A percentile compares a stretch with the other conserved stretches of the same genome.
Evolutionary conservation across 495 filamentous ascomycete species (phyloP).

Genomic region (Viridothelium virens): DNA sequence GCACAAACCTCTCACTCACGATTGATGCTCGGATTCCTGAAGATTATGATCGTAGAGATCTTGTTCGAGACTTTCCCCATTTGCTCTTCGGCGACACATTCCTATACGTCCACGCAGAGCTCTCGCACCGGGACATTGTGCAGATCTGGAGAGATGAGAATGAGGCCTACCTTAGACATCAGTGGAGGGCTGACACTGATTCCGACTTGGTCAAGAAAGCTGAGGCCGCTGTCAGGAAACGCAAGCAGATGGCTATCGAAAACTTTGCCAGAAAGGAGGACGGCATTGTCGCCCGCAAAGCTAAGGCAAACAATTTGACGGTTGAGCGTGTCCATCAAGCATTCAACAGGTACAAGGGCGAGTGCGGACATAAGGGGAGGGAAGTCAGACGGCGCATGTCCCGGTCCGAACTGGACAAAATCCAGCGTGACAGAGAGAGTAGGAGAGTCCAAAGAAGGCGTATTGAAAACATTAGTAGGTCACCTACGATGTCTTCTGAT

Average conservation of each 20-base stretch:
- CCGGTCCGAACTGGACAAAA: neutral
- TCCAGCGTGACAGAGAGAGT: neutral
- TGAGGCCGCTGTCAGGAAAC: conserved; percentile 1
- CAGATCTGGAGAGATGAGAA: conserved; percentile 4
- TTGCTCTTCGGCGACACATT: neutral
- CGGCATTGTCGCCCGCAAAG: neutral
- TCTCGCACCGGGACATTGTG: conserved; percentile 1
- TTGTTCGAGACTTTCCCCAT: conserved; percentile 7
- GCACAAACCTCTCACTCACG: neutral
- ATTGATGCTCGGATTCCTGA: conserved; percentile 8
- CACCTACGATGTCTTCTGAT: neutral
- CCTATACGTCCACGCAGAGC: neutral
- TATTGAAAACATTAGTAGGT: neutral
- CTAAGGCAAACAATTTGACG: neutral
- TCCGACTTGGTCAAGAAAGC: conserved; percentile 1
- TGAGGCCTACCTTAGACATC: neutral
- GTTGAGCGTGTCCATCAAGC: neutral
- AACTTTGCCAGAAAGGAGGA: neutral
- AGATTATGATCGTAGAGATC: neutral
- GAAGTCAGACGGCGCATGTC: neutral
- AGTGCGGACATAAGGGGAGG: neutral
- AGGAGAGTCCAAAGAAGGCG: neutral
- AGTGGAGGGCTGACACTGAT: neutral
- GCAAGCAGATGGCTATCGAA: conserved; percentile 8
- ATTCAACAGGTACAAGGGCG: neutral